phyloP scores from a whole-genome alignment of 2,329 filamentous ascomycete species.

The Colletotrichum higginsianum region DNA sequence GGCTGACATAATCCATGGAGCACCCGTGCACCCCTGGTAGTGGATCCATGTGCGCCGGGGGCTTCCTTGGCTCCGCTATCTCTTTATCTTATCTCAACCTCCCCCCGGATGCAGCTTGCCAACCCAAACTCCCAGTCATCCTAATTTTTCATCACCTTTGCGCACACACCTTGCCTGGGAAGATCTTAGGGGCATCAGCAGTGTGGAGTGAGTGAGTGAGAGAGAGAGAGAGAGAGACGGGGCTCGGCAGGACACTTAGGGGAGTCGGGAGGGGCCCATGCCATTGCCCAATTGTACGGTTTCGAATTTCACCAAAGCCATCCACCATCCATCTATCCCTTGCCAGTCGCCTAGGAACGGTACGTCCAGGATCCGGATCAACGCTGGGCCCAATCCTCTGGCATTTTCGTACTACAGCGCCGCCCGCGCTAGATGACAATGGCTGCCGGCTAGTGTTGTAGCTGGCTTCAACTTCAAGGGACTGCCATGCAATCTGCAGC shows the following conservation, averaged over 20 bases:
- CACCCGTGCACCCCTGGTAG: background rate
- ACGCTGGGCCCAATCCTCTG: conserved; percentile 9
- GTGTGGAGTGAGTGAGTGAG: background rate
- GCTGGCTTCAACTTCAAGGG: conserved; percentile 11
- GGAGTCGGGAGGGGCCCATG: background rate
- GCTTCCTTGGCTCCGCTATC: conserved; percentile 36
- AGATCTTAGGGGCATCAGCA: conserved; percentile 4
- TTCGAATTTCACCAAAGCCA: conserved; percentile 8
- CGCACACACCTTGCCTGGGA: background rate
- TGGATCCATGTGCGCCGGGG: conserved; percentile 2
- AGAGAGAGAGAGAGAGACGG: background rate
- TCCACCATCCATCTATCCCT: conserved; percentile 1
- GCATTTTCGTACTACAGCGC: conserved; percentile 6
- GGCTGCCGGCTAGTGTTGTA: conserved; percentile 6
- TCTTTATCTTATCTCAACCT: conserved; percentile 40
- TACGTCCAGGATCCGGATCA: conserved; percentile 20
- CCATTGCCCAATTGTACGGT: conserved; percentile 23
- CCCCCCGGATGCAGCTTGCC: conserved; percentile 13
- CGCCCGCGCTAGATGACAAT: conserved; percentile 4
- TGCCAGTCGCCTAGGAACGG: background rate
- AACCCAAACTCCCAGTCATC: conserved; percentile 30
- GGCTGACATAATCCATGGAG: conserved; percentile 32
- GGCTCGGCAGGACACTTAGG: background rate
- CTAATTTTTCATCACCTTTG: conserved; percentile 25
- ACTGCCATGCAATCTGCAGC: conserved; percentile 24